Evolutionary conservation across 73 alveolate species (phyloP), one percentile per base, ranked within the genome.

Genomic region (Vitrella brassicaformis): DNA sequence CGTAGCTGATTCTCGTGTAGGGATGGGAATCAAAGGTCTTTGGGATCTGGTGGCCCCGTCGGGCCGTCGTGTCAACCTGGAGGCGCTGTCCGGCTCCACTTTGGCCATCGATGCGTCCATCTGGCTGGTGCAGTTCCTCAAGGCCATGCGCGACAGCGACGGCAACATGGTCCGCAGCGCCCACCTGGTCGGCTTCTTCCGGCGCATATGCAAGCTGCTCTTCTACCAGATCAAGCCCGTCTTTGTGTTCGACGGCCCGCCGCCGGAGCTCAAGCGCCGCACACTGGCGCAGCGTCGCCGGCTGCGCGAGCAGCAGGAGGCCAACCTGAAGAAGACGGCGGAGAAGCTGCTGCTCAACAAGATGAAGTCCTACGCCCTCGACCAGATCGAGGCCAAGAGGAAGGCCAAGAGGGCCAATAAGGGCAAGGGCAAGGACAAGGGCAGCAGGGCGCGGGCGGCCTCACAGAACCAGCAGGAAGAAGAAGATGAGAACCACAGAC

Each of bases 171-270:
- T 39, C 56, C 4, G 14, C 22, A 14, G 56, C 4, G 56, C 56
- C 4, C 56, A 39, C 27, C 46, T 86, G 22, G 85, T 81, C 70
- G 92, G 92, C 68, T 86, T 86, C 68, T 30, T 86, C 31, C 75
- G 82, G 77, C 64, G 92, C 76, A 75, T 86, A 8, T 81, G 86
- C 73, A 86, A 86, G 70, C 77, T 86, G 30, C 70, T 86, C 25
- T 86, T 67, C 89, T 86, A 71, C 69, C 89, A 88, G 31, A 86
- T 86, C 47, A 80, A 81, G 73, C 92, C 92, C 18, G 87, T 86
- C 56, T 86, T 86, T 71, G 92, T 86, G 25, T 86, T 86, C 65
- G 92, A 86, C 73, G 92, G 92, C 25, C 47, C 73, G 10, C 73
- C 92, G 4, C 92, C 92, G 0, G 66, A 66, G 65, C 71, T 86